These are phyloP conservation scores for Saksenaea oblongispora DNA, from an alignment of 371 early-diverging fungal genomes.

Conservation along the genomic window DNA sequence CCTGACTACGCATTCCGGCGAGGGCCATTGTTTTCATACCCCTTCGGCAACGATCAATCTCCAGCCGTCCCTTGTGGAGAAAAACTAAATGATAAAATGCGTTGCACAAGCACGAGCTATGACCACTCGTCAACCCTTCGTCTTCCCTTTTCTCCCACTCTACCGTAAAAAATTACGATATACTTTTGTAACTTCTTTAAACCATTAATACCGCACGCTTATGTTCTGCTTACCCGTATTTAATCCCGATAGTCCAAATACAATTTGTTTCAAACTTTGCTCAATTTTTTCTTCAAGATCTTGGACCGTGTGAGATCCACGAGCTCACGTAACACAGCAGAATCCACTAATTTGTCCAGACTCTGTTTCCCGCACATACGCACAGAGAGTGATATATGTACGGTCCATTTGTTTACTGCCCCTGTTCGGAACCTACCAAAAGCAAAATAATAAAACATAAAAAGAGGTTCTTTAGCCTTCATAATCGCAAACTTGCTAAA, in stretches of 20 bases:
- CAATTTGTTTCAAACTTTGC: background rate
- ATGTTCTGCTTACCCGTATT: background rate
- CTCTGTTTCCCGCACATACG: no score
- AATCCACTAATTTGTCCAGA: background rate
- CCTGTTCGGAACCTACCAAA: no score
- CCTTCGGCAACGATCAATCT: slow-evolving; percentile 5
- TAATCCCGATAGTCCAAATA: background rate
- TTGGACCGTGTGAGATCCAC: slow-evolving; percentile 5
- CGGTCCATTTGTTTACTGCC: no score
- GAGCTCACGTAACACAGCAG: background rate
- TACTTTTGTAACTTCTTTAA: background rate
- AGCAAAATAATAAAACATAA: no score
- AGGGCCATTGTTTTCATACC: slow-evolving; percentile 9
- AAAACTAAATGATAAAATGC: background rate
- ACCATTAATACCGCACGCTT: background rate
- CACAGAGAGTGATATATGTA: no score
- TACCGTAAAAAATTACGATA: background rate
- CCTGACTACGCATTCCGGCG: slow-evolving; percentile 6
- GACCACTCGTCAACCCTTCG: background rate
- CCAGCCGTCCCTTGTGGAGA: background rate
- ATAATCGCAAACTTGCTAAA: no score
- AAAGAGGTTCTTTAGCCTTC: no score
- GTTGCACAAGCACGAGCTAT: background rate
- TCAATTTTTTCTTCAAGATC: background rate
- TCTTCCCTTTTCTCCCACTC: background rate